phyloP scores from a whole-genome alignment of 164 flowering plant species.

The grape (Vitis vinifera) region DNA sequence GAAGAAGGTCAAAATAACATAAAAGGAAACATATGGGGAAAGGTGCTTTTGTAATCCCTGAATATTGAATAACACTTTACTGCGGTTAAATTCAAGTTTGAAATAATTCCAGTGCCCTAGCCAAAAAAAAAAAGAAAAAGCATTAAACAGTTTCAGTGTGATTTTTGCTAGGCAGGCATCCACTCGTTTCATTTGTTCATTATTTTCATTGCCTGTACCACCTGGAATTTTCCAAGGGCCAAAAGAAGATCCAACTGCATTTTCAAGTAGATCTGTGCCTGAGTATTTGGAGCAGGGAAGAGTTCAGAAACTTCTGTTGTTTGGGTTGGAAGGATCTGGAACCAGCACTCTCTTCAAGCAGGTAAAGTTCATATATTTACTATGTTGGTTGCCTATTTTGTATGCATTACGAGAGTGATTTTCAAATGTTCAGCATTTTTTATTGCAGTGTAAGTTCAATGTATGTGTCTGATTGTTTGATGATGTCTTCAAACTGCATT shows the following conservation, averaged over 20 bases:
- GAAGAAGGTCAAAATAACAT: slow-evolving; percentile 98
- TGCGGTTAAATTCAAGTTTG: too few species aligned
- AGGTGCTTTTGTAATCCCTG: slow-evolving; percentile 41
- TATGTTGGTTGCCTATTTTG: background rate
- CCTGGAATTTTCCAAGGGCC: slow-evolving; percentile 53
- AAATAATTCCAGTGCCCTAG: too few species aligned
- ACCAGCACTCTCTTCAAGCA: slow-evolving; percentile 94
- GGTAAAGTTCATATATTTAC: slow-evolving; percentile 31
- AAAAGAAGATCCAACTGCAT: slow-evolving; percentile 58
- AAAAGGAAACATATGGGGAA: slow-evolving; percentile 95
- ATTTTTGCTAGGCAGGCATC: slow-evolving; percentile 60
- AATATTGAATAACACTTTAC: too few species aligned
- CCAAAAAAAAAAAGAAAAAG: too few species aligned
- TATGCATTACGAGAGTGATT: too few species aligned
- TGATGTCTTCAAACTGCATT: too few species aligned
- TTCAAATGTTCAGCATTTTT: too few species aligned
- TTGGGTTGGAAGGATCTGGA: slow-evolving; percentile 83
- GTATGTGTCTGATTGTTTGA: too few species aligned
- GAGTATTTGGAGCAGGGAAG: slow-evolving; percentile 65
- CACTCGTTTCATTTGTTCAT: slow-evolving; percentile 62
- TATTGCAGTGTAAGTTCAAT: too few species aligned
- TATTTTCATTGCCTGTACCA: slow-evolving; percentile 82
- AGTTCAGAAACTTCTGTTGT: slow-evolving; percentile 75
- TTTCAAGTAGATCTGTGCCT: slow-evolving; percentile 49
- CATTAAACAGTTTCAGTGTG: slow-evolving; percentile 8